Percentiles rank a stretch among this genome's conserved stretches.
phyloP scores from a whole-genome alignment of 1,284 basidiomycete species.

The Apiotrichum domesticum region DNA sequence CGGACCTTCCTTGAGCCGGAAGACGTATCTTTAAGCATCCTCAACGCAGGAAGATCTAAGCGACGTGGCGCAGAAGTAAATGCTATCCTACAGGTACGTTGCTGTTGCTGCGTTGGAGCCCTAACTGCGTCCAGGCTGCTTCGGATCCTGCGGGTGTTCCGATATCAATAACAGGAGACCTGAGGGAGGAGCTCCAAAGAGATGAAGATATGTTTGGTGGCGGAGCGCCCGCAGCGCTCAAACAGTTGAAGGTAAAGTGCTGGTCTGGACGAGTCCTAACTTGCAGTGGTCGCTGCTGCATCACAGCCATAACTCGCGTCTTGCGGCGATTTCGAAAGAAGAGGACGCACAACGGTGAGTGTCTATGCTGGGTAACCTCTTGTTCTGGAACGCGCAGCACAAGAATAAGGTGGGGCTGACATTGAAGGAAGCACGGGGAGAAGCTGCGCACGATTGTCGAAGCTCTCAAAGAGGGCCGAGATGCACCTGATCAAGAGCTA shows the following conservation, averaged over 20 bases:
- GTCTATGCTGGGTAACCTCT: no score
- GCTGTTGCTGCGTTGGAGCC: no score
- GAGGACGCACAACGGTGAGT: background rate
- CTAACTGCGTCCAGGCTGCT: slow-evolving; percentile 7
- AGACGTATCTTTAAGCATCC: slow-evolving; percentile 30
- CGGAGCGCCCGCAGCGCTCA: slow-evolving; percentile 23
- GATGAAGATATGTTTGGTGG: slow-evolving; percentile 28
- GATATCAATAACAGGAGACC: slow-evolving; percentile 19
- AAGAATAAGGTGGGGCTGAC: no score
- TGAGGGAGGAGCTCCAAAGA: slow-evolving; percentile 23
- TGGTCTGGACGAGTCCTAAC: background rate
- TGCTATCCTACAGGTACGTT: slow-evolving; percentile 29
- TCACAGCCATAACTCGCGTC: slow-evolving; percentile 27
- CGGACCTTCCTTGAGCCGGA: slow-evolving; percentile 32
- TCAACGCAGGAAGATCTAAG: slow-evolving; percentile 17
- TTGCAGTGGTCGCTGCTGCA: slow-evolving; percentile 29
- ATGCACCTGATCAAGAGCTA: slow-evolving; percentile 16
- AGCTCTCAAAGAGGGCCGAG: background rate
- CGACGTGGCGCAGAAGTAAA: slow-evolving; percentile 18
- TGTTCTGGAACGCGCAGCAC: no score
- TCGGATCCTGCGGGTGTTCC: slow-evolving; percentile 6
- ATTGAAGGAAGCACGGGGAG: no score
- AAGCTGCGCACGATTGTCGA: background rate
- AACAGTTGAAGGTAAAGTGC: slow-evolving; percentile 28
- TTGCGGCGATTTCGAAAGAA: slow-evolving; percentile 12